Evolutionary conservation across 2,329 filamentous ascomycete species (phyloP).

Genomic region (Penicillium aurantiogriseum): DNA sequence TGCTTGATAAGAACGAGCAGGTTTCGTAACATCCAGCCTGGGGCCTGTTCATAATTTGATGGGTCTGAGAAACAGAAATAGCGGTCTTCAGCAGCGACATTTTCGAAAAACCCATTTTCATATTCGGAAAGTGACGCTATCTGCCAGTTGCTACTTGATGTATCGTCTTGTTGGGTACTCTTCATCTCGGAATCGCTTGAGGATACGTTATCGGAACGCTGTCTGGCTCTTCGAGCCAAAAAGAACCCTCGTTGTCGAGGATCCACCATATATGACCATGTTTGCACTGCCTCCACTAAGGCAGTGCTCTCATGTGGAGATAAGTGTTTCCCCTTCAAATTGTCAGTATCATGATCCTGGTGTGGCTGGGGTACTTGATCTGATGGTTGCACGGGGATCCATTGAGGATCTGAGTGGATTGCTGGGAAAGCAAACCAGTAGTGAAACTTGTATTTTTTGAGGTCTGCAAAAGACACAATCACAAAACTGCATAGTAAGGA

Average conservation of each 20-base stretch:
- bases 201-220: background rate
- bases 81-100: slow-evolving; percentile 67
- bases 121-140: slow-evolving; percentile 73
- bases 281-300: slow-evolving; percentile 79
- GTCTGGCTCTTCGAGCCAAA: slow-evolving; percentile 63
- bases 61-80: slow-evolving; percentile 89
- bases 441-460: slow-evolving; percentile 97
- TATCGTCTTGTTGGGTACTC: background rate
- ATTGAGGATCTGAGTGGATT: slow-evolving; percentile 81
- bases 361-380: slow-evolving; percentile 22
- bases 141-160: slow-evolving; percentile 57
- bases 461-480: slow-evolving; percentile 86
- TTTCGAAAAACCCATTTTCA: slow-evolving; percentile 83
- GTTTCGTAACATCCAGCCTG: slow-evolving; percentile 91
- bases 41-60: slow-evolving; percentile 82
- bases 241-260: slow-evolving; percentile 90
- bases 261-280: slow-evolving; percentile 82
- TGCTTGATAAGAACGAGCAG: slow-evolving; percentile 80
- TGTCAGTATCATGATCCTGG: slow-evolving; percentile 8
- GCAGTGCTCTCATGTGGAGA: slow-evolving; percentile 69
- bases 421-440: slow-evolving; percentile 98
- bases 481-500: slow-evolving; percentile 87
- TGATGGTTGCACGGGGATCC: slow-evolving; percentile 58
- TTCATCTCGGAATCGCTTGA: background rate
- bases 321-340: slow-evolving; percentile 45